Evolutionary conservation across 768 basidiomycete genomes (phyloP).

Genomic region (Suillus subaureus): DNA sequence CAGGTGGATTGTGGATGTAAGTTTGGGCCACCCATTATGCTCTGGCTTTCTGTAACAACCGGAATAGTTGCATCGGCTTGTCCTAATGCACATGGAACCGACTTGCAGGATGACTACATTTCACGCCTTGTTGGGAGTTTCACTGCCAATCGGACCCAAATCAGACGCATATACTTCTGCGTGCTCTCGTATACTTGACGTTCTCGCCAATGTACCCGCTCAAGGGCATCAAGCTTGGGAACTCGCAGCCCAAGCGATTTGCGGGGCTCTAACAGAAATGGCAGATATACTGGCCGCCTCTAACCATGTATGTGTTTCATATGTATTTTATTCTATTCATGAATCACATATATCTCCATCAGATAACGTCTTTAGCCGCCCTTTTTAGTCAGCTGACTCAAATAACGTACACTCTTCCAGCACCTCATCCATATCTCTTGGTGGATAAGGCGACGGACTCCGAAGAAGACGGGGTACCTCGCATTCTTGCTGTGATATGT

Average conservation of each 20-base stretch:
- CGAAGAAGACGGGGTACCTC: slow-evolving; percentile 29
- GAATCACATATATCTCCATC: slow-evolving; percentile 15
- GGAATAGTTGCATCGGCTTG: slow-evolving; percentile 55
- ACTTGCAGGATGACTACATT: slow-evolving; percentile 46
- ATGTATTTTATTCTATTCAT: slow-evolving; percentile 2
- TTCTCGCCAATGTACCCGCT: slow-evolving; percentile 28
- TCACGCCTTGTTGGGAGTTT: slow-evolving; percentile 50
- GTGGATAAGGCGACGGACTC: slow-evolving; percentile 23
- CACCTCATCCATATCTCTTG: slow-evolving; percentile 44
- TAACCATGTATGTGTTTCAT: slow-evolving; percentile 32
- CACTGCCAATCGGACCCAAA: slow-evolving; percentile 27
- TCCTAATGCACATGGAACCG: slow-evolving; percentile 57
- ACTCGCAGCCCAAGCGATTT: slow-evolving; percentile 29
- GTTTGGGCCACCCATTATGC: slow-evolving; percentile 13
- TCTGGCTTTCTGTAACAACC: slow-evolving; percentile 9
- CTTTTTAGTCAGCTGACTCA: slow-evolving; percentile 54
- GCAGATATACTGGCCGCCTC: slow-evolving; percentile 37
- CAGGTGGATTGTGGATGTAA: slow-evolving; percentile 61
- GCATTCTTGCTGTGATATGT: slow-evolving; percentile 43
- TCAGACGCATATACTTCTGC: slow-evolving; percentile 42
- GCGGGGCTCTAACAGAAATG: slow-evolving; percentile 42
- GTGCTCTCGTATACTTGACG: slow-evolving; percentile 40
- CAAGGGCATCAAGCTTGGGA: slow-evolving; percentile 23
- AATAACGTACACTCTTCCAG: slow-evolving; percentile 50
- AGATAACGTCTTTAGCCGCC: slow-evolving; percentile 51